Evolutionary conservation across 768 basidiomycete species (phyloP).

Genomic region (Kwoniella newhampshirensis): DNA sequence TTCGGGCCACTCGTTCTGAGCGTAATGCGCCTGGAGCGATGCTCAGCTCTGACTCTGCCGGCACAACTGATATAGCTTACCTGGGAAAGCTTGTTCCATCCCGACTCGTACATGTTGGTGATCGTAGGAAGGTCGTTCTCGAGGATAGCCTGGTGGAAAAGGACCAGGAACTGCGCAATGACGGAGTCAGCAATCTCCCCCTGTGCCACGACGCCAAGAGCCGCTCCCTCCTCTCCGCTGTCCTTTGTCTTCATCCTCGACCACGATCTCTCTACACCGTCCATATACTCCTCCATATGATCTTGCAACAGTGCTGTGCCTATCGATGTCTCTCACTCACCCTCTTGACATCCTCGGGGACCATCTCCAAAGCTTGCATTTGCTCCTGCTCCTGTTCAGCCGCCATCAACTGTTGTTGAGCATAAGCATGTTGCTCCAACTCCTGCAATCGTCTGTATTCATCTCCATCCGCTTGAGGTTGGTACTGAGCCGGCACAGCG

Average conservation of each 20-base stretch:
- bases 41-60: too few species aligned
- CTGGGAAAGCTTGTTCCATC: conserved; percentile 95
- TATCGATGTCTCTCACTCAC: conserved; percentile 57
- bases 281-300: background rate
- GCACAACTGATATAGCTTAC: conserved; percentile 9
- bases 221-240: background rate
- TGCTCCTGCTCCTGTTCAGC: conserved; percentile 35
- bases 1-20: conserved; percentile 94
- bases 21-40: conserved; percentile 67
- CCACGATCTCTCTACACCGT: background rate
- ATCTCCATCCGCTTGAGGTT: conserved; percentile 29
- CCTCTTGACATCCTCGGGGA: conserved; percentile 85
- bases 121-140: conserved; percentile 90
- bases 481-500: conserved; percentile 24
- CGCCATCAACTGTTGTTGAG: conserved; percentile 26
- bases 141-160: conserved; percentile 88
- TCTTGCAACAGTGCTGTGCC: conserved; percentile 17
- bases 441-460: conserved; percentile 41
- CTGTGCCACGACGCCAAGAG: background rate
- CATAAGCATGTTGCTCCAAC: conserved; percentile 39
- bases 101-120: conserved; percentile 89
- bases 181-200: conserved; percentile 11
- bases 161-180: conserved; percentile 75
- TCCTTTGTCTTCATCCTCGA: too few species aligned
- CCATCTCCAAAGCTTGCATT: conserved; percentile 68